Conservation (phyloP, 75 land plant genomes). For the Azolla pinnata region DNA sequence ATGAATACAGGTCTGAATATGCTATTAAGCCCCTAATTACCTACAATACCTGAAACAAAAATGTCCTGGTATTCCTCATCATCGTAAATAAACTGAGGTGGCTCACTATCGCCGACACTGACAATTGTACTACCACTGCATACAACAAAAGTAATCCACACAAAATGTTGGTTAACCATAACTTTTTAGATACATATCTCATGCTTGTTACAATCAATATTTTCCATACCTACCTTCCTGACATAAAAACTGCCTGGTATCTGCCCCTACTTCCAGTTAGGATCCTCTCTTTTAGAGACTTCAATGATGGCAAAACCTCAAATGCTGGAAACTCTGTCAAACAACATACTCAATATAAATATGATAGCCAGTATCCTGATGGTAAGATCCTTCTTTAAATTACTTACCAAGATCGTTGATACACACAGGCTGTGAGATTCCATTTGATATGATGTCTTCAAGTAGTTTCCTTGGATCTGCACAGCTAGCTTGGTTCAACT, state of each 20-base stretch:
- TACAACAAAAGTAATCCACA: background rate
- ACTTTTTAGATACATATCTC: background rate
- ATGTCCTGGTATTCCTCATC: conserved; percentile 65
- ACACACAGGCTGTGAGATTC: conserved; percentile 84
- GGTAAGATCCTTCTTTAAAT: background rate
- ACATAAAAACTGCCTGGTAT: conserved; percentile 95
- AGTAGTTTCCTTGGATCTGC: conserved; percentile 64
- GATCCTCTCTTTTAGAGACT: conserved; percentile 65
- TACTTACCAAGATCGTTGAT: conserved; percentile 86
- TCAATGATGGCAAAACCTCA: conserved; percentile 82
- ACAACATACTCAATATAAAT: background rate
- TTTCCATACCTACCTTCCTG: conserved; percentile 64
- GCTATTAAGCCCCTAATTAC: no score
- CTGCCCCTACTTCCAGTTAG: conserved; percentile 64
- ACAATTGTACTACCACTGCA: conserved; percentile 97
- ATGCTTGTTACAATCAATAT: background rate
- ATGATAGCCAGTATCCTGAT: background rate
- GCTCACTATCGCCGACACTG: conserved; percentile 82
- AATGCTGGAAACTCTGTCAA: conserved; percentile 87
- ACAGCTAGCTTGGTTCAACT: conserved; percentile 55
- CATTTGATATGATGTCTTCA: conserved; percentile 46
- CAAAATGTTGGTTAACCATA: background rate
- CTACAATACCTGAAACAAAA: conserved; percentile 83
- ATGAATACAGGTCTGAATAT: background rate
- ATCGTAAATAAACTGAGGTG: conserved; percentile 81